A percentile compares a stretch with the other conserved stretches of the same genome.
Evolutionary conservation across 208 protist species (phyloP).

Genomic region (Leishmania arabica): DNA sequence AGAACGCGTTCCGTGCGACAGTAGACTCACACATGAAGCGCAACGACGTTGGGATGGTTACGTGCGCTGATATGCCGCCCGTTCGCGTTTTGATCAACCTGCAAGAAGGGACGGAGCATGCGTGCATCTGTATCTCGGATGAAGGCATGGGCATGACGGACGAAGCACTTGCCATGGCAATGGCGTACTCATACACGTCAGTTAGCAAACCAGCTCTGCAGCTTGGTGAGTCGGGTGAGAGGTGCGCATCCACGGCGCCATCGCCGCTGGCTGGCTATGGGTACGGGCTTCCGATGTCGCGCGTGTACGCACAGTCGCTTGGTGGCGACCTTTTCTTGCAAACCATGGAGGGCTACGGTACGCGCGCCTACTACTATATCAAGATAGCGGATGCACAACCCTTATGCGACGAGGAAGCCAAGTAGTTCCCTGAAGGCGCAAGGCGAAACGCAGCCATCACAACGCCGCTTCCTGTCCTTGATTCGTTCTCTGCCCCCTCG

Average conservation of each 20-base stretch:
- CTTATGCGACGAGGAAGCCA: not conserved
- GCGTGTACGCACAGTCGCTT: conserved; percentile 93
- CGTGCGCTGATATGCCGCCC: conserved; percentile 80
- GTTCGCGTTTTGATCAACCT: conserved; percentile 78
- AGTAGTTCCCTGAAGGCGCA: not conserved
- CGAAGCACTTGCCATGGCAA: conserved; percentile 73
- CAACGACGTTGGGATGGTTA: conserved; percentile 68
- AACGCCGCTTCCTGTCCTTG: not conserved
- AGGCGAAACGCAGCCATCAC: not conserved
- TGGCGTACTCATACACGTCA: conserved; percentile 95
- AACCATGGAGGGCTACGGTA: conserved; percentile 94
- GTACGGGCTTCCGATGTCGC: conserved; percentile 93
- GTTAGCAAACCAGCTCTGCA: conserved; percentile 64
- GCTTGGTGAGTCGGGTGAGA: conserved; percentile 29
- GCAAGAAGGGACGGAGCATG: conserved; percentile 67
- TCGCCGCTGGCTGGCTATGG: conserved; percentile 93
- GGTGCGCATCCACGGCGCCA: conserved; percentile 12
- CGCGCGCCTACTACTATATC: conserved; percentile 93
- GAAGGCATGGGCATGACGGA: conserved; percentile 86
- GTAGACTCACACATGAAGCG: conserved; percentile 85
- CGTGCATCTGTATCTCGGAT: conserved; percentile 87
- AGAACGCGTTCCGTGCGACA: conserved; percentile 94
- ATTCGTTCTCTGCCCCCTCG: not conserved
- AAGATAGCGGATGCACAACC: conserved; percentile 31
- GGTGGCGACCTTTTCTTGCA: conserved; percentile 93